Percentiles rank a stretch among this genome's conserved stretches.
These are phyloP conservation scores for Nigrospora osmanthi DNA, from an alignment of 2,329 filamentous ascomycete genomes.

Conservation along the genomic window DNA sequence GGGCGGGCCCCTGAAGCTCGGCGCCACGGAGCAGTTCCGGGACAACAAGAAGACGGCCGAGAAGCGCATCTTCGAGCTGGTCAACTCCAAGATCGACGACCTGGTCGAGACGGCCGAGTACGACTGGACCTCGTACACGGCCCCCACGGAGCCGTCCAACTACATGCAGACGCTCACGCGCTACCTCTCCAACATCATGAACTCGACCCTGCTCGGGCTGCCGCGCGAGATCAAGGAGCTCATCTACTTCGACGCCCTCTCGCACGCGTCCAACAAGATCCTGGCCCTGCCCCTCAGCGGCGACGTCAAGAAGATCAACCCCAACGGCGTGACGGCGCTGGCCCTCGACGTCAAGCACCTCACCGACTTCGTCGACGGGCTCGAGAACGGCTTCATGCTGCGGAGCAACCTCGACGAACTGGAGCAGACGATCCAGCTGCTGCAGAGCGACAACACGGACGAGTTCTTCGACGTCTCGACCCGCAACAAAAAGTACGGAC, in stretches of 20 bases:
- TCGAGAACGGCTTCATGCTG: conserved; percentile 79
- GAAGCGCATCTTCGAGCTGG: conserved; percentile 95
- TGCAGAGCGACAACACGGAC: conserved; percentile 84
- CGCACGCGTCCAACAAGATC: conserved; percentile 81
- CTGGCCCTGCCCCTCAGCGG: conserved; percentile 70
- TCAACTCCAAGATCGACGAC: conserved; percentile 98
- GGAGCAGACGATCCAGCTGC: conserved; percentile 82
- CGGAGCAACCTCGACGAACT: conserved; percentile 87
- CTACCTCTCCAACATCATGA: conserved; percentile 95
- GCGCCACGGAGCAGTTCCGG: conserved; percentile 79
- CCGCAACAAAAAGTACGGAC: conserved; percentile 86
- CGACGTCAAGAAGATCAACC: conserved; percentile 78
- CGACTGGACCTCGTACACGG: conserved; percentile 62
- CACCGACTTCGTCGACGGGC: conserved; percentile 74
- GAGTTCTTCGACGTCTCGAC: conserved; percentile 93
- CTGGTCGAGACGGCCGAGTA: conserved; percentile 96
- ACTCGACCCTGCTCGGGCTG: conserved; percentile 83
- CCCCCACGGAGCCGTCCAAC: conserved; percentile 68
- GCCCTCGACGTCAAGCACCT: conserved; percentile 79
- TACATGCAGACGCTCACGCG: conserved; percentile 94
- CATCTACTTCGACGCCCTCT: conserved; percentile 94
- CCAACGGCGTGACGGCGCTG: conserved; percentile 73
- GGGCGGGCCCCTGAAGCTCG: conserved; percentile 70
- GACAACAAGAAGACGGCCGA: conserved; percentile 92
- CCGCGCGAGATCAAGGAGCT: conserved; percentile 94